phyloP scores from a whole-genome alignment of 2,329 filamentous ascomycete species.

The Diaporthe destruens region DNA sequence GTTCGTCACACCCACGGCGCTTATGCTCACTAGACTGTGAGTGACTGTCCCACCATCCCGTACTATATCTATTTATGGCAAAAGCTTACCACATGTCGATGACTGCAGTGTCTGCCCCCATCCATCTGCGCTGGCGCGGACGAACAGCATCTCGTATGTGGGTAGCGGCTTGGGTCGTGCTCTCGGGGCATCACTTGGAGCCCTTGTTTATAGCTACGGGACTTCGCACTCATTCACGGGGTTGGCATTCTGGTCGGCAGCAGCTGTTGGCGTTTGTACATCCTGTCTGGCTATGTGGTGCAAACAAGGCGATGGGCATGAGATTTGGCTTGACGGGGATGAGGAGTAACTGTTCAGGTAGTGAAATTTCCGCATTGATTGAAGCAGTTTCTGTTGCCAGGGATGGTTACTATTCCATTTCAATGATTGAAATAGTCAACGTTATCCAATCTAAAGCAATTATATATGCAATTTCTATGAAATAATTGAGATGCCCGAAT shows the following conservation, averaged over 20 bases:
- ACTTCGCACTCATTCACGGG: slow-evolving; percentile 21
- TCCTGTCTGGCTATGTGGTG: slow-evolving; percentile 12
- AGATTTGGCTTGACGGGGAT: slow-evolving; percentile 23
- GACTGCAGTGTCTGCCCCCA: slow-evolving; percentile 7
- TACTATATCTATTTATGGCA: not conserved
- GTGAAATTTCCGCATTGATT: too few relatives aligned
- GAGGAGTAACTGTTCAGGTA: not conserved
- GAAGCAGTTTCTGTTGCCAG: too few relatives aligned
- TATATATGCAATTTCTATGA: too few relatives aligned
- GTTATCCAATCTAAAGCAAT: too few relatives aligned
- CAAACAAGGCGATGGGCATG: slow-evolving; percentile 15
- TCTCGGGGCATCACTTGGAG: slow-evolving; percentile 9
- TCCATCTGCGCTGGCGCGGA: slow-evolving; percentile 24
- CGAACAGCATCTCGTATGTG: slow-evolving; percentile 21
- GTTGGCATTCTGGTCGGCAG: slow-evolving; percentile 23
- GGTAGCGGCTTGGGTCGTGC: slow-evolving; percentile 4
- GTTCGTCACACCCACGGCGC: slow-evolving; percentile 24
- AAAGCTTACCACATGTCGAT: not conserved
- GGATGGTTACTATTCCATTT: too few relatives aligned
- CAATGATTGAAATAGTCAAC: too few relatives aligned
- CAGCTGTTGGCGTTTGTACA: slow-evolving; percentile 1
- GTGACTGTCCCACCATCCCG: not conserved
- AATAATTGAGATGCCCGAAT: too few relatives aligned
- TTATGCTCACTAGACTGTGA: slow-evolving; percentile 19
- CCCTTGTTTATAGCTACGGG: slow-evolving; percentile 26